Conservation (phyloP, 2,329 filamentous ascomycete species). For the Verticillium longisporum region DNA sequence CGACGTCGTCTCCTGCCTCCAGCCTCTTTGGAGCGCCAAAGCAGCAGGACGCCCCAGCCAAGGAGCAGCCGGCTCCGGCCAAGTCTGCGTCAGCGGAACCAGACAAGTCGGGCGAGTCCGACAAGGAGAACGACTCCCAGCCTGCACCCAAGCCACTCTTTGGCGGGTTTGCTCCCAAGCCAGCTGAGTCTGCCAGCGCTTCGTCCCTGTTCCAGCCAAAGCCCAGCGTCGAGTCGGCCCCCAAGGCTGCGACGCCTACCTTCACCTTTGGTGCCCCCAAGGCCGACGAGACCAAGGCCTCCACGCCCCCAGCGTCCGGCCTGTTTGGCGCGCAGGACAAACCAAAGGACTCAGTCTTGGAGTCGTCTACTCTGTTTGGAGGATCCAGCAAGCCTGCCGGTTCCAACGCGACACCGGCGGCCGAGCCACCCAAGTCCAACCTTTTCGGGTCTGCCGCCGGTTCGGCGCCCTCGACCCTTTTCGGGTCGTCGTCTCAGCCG, state of each 20-base stretch:
- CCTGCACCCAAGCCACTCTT: conserved; percentile 22
- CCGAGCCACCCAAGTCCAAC: conserved; percentile 19
- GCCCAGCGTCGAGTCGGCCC: conserved; percentile 18
- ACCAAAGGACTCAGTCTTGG: conserved; percentile 13
- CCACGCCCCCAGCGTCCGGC: conserved; percentile 11
- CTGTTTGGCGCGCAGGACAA: conserved; percentile 16
- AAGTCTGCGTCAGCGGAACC: conserved; percentile 9
- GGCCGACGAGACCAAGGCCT: conserved; percentile 6
- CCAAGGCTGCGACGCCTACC: conserved; percentile 15
- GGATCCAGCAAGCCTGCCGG: conserved; percentile 23
- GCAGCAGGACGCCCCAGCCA: conserved; percentile 6
- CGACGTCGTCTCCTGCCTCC: conserved; percentile 16
- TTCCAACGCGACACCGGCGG: conserved; percentile 12
- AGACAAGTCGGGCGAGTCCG: conserved; percentile 30
- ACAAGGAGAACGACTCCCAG: conserved; percentile 36
- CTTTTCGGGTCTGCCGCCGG: conserved; percentile 11
- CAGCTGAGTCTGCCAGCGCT: conserved; percentile 10
- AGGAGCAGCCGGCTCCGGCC: conserved; percentile 14
- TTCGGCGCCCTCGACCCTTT: conserved; percentile 5
- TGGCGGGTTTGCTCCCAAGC: conserved; percentile 15
- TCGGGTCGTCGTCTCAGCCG: conserved; percentile 1
- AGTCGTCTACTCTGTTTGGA: conserved; percentile 31
- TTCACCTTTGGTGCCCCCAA: conserved; percentile 11
- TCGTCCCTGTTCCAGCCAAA: conserved; percentile 25
- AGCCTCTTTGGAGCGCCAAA: conserved; percentile 29